Evolutionary conservation across 352 stramenopile species (phyloP).

Genomic region (Globisporangium megalacanthum): DNA sequence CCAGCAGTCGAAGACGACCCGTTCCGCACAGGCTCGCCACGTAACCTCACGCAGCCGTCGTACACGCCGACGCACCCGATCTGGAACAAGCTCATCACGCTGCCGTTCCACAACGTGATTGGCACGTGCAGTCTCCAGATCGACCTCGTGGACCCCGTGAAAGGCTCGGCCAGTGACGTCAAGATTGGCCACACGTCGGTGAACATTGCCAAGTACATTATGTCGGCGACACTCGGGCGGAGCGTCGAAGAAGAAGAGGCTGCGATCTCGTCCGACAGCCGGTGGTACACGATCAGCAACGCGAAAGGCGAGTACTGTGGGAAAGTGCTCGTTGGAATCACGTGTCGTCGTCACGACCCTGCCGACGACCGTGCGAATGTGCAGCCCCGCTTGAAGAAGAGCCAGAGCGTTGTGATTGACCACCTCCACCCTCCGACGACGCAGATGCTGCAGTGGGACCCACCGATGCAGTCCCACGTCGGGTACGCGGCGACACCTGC

Average conservation of each 20-base stretch:
- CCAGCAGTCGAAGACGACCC: slow-evolving; percentile 28
- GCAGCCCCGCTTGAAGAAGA: slow-evolving; percentile 68
- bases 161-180: slow-evolving; percentile 25
- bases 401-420: slow-evolving; percentile 70
- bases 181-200: slow-evolving; percentile 63
- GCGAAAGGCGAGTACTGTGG: slow-evolving; percentile 83
- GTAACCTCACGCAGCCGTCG: slow-evolving; percentile 47
- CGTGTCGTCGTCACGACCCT: slow-evolving; percentile 36
- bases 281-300: slow-evolving; percentile 86
- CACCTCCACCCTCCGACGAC: slow-evolving; percentile 60
- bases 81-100: slow-evolving; percentile 76
- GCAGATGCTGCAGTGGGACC: slow-evolving; percentile 74
- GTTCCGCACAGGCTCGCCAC: slow-evolving; percentile 53
- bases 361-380: slow-evolving; percentile 19
- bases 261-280: slow-evolving; percentile 61
- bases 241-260: slow-evolving; percentile 54
- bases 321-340: slow-evolving; percentile 79
- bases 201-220: slow-evolving; percentile 83
- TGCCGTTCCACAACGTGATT: slow-evolving; percentile 73
- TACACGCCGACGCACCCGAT: slow-evolving; percentile 69
- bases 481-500: slow-evolving; percentile 31
- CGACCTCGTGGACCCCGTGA: slow-evolving; percentile 58
- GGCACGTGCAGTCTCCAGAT: slow-evolving; percentile 72
- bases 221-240: slow-evolving; percentile 33
- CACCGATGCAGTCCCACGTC: slow-evolving; percentile 12